phyloP scores from a whole-genome alignment of 2,329 filamentous ascomycete genomes.

The Paramyrothecium sp. region DNA sequence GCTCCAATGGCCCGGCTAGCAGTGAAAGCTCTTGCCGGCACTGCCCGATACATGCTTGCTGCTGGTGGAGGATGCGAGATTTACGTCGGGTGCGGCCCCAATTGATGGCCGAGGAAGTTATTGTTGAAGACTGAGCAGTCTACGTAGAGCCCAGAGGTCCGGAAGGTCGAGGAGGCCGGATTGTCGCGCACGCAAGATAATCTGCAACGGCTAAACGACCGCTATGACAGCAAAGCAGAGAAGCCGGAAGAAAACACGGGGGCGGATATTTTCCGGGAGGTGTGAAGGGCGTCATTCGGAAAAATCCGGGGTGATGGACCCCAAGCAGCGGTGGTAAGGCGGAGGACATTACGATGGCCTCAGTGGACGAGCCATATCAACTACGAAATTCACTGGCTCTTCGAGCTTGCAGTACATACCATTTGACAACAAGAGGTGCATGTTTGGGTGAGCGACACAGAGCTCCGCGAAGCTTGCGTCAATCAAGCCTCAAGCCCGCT shows the following conservation, averaged over 20 bases:
- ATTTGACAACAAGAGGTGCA: no score
- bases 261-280: neutral
- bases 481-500: no score
- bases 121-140: neutral
- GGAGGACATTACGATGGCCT: no score
- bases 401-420: no score
- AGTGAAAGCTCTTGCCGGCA: neutral
- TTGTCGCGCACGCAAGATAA: neutral
- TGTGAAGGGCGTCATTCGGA: no score
- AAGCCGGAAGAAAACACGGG: neutral
- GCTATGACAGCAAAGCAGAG: neutral
- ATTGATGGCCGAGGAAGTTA: neutral
- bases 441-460: no score
- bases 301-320: no score
- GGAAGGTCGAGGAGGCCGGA: neutral
- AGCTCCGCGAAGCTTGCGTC: no score
- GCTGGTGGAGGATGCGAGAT: no score
- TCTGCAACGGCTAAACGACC: neutral
- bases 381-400: no score
- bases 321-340: no score
- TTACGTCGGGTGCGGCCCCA: neutral
- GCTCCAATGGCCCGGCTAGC: neutral
- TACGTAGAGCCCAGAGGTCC: neutral
- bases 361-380: no score
- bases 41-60: neutral